Evolutionary conservation across 2,329 filamentous ascomycete genomes (phyloP).

Genomic region (Penicillium corylophilum): DNA sequence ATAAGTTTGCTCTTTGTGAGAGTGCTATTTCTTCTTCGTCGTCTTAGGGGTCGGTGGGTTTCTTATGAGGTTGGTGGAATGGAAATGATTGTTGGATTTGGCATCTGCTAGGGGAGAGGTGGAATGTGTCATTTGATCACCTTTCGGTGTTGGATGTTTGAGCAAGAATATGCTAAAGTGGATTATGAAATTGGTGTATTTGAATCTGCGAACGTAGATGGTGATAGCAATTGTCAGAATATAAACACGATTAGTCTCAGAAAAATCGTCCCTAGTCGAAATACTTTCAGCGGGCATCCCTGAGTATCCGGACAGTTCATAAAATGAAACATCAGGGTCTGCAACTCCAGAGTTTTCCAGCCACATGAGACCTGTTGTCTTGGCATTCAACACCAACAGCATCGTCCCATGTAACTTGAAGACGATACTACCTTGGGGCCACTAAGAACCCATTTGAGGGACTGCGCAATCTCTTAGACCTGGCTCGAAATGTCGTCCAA

Average conservation of each 20-base stretch:
- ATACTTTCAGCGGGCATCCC: background rate
- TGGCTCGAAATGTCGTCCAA: background rate
- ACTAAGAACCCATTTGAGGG: background rate
- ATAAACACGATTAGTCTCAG: background rate
- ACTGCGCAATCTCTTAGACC: background rate
- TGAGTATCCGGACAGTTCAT: background rate
- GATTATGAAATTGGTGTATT: background rate
- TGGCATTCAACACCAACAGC: background rate
- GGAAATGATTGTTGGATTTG: background rate
- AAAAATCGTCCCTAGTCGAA: background rate
- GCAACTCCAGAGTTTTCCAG: background rate
- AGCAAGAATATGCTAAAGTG: too few relatives aligned
- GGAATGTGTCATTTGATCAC: background rate
- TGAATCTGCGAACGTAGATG: background rate
- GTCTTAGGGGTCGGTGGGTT: too few relatives aligned
- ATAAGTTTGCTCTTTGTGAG: background rate
- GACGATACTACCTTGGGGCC: background rate
- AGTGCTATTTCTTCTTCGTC: background rate
- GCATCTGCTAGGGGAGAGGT: background rate
- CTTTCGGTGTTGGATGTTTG: background rate
- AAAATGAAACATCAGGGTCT: background rate
- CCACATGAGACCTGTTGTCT: background rate
- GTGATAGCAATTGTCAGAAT: background rate
- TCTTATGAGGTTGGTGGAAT: background rate
- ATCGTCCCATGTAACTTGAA: background rate